Percentiles rank a stretch among this genome's conserved stretches.
Conservation (phyloP, 2,329 filamentous ascomycete species). For the Exophiala xenobiotica region DNA sequence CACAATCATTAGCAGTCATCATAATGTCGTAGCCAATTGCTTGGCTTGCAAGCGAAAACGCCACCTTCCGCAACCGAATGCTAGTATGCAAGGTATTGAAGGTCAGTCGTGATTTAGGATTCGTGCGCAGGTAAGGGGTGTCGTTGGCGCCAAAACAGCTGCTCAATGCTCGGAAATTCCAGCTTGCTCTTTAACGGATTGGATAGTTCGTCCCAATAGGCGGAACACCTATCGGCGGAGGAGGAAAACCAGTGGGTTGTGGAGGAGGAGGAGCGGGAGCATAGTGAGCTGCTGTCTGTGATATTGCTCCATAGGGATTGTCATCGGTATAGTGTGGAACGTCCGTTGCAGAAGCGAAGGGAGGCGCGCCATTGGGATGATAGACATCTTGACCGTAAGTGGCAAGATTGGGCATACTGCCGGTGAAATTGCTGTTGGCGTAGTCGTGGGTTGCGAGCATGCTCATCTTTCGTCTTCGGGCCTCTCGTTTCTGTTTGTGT, state of each 20-base stretch:
- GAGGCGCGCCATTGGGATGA: conserved; percentile 4
- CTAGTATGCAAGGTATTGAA: too few species aligned
- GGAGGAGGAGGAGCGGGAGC: conserved; percentile 10
- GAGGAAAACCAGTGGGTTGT: conserved; percentile 4
- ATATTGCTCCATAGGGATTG: conserved; percentile 24
- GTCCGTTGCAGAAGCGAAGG: neutral
- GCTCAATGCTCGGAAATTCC: neutral
- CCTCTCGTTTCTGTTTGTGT: conserved; percentile 29
- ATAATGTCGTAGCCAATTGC: too few species aligned
- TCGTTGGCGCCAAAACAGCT: neutral
- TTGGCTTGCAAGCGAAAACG: too few species aligned
- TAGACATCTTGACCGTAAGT: conserved; percentile 13
- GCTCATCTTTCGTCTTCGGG: conserved; percentile 27
- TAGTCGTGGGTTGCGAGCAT: conserved; percentile 21
- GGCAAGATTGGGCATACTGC: conserved; percentile 24
- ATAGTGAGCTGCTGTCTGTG: conserved; percentile 7
- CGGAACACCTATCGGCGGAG: neutral
- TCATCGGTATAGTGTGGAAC: conserved; percentile 23
- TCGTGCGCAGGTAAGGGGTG: too few species aligned
- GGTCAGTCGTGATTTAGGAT: too few species aligned
- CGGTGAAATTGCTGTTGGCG: conserved; percentile 19
- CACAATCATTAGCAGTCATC: too few species aligned
- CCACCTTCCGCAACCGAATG: too few species aligned
- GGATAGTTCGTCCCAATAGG: neutral
- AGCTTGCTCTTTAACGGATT: neutral